A percentile compares a stretch with the other conserved stretches of the same genome.
These are phyloP conservation scores for Chaetomium strumarium DNA, from an alignment of 2,329 filamentous ascomycete species.

Conservation along the genomic window DNA sequence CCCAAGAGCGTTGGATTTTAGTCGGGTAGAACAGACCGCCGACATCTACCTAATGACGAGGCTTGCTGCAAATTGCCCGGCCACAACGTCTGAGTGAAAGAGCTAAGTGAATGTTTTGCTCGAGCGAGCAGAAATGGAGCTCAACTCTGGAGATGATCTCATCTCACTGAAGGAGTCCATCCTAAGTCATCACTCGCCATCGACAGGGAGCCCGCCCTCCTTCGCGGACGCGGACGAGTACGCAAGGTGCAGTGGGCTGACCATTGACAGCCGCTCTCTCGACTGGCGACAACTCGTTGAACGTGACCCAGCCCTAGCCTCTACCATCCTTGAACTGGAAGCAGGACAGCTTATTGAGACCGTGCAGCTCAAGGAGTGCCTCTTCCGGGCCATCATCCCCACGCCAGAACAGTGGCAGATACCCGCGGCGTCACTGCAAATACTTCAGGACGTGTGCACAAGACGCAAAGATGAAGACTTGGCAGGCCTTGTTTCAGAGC, in stretches of 20 bases:
- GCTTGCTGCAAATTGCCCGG: too few species aligned
- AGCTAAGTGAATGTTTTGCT: too few species aligned
- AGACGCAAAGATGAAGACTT: constrained; percentile 9
- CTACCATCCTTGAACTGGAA: constrained; percentile 6
- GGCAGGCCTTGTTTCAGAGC: constrained; percentile 5
- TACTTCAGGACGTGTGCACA: constrained; percentile 17
- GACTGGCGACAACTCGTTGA: constrained; percentile 14
- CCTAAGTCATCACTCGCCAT: background rate
- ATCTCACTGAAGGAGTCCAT: constrained; percentile 15
- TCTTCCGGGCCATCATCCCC: constrained; percentile 21
- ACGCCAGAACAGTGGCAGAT: constrained; percentile 20
- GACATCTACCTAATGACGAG: too few species aligned
- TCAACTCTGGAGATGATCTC: constrained; percentile 12
- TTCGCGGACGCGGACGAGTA: constrained; percentile 17
- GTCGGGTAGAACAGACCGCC: too few species aligned
- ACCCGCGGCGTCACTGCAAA: constrained; percentile 9
- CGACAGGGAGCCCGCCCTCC: background rate
- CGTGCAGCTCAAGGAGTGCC: constrained; percentile 16
- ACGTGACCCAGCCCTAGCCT: constrained; percentile 7
- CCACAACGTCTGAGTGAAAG: too few species aligned
- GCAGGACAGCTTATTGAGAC: constrained; percentile 16
- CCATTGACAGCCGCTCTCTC: constrained; percentile 16
- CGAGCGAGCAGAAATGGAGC: constrained; percentile 8
- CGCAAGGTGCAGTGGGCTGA: constrained; percentile 19
- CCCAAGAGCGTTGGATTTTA: too few species aligned